phyloP scores from a whole-genome alignment of 805 yeast genomes.

The Priceomyces medius region DNA sequence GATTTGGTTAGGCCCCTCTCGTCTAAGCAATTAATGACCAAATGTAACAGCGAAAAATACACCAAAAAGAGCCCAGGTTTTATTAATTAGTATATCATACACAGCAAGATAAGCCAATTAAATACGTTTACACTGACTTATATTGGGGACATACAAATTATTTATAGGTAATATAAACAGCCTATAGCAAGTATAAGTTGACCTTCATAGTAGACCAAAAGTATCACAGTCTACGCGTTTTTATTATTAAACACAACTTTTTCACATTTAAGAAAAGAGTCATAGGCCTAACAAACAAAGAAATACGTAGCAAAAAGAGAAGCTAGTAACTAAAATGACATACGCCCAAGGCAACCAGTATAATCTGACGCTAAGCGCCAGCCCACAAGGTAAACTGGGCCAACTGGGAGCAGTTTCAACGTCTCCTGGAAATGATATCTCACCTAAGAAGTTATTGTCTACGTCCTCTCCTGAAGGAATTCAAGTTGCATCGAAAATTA shows the following conservation, averaged over 20 bases:
- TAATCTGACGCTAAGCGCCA: neutral
- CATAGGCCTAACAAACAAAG: too few species aligned
- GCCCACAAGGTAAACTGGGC: neutral
- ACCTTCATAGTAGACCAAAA: neutral
- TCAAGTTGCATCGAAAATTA: conserved; percentile 82
- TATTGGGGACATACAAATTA: too few species aligned
- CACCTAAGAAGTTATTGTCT: conserved; percentile 39
- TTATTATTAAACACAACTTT: neutral
- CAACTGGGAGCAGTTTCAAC: conserved; percentile 2
- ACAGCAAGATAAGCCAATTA: neutral
- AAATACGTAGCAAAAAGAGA: neutral
- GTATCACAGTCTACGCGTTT: conserved; percentile 1
- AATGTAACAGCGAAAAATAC: neutral
- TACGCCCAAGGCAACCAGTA: neutral
- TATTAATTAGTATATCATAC: neutral
- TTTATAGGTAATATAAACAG: too few species aligned
- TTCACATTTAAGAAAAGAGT: neutral
- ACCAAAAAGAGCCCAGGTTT: neutral
- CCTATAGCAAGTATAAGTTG: neutral
- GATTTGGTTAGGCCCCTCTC: neutral
- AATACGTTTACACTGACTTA: neutral
- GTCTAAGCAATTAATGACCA: conserved; percentile 1
- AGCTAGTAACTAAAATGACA: neutral
- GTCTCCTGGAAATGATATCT: neutral
- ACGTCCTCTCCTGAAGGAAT: conserved; percentile 87